Base-by-base conservation (phyloP, 306 rosid species). In the Argentina anserina region DNA sequence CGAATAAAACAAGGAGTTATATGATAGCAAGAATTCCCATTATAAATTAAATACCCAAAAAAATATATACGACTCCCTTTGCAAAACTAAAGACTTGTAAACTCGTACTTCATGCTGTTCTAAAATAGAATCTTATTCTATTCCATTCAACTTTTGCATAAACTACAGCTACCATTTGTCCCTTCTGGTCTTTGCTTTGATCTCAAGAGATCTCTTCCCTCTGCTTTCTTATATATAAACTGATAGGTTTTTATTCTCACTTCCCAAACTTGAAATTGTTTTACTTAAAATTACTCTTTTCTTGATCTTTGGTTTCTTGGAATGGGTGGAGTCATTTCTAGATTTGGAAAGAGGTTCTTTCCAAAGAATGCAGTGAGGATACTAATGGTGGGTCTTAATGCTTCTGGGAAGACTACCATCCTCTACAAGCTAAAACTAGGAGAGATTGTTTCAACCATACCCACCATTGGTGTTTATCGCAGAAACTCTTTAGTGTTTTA, bases 371-470 rank as follows among this genome's bases (percentile, higher is more conserved):
- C 63, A 56, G 65, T 83, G 69, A 87, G 81, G 76, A 82, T 84
- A 56, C 69, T 79, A 60, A 84, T 87, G 84, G 76, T 84, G 46
- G 84, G 82, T 80, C 91, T 87, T 76, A 86, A 86, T 81, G 87
- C 85, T n/a, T 84, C 86, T 1, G 86, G 88, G 23, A 86, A 86
- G 79, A 83, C 86, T 23, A 76, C 89, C 67, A 83, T 79, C 62
- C 69, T 85, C 9, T 85, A 74, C 78, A 87, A 84, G 84, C 79
- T 83, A 0, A 83, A 81, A 67, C 64, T 79, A 29, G 87, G 92
- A 17, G 78, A 78, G 26, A 39, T 66, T 1, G 78, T 79, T 10
- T 46, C 71, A 64, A 67, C 87, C 46, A 39, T 79, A 26, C 83
- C 86, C 33, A 84, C 91, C 25, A 80, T 82, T 37, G 91, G 88